These are phyloP conservation scores for Apiospora aurea DNA, from an alignment of 2,329 filamentous ascomycete species.

Conservation along the genomic window DNA sequence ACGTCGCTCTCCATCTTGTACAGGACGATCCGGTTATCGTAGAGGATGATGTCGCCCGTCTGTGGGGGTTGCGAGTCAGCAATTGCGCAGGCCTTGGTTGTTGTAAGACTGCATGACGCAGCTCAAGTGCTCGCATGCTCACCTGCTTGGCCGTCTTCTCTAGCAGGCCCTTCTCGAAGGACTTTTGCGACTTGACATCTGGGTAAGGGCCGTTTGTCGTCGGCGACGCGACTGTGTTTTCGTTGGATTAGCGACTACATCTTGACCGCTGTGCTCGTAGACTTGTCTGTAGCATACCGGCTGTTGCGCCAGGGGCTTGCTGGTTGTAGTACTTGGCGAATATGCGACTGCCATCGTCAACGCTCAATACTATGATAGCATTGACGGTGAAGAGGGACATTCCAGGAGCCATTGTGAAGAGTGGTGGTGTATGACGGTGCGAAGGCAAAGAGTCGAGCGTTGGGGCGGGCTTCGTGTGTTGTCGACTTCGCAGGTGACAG, in stretches of 20 bases:
- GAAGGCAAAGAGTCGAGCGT: neutral
- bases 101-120: neutral
- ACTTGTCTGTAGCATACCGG: slow-evolving; percentile 35
- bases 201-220: slow-evolving; percentile 78
- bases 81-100: neutral
- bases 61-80: slow-evolving; percentile 15
- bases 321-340: slow-evolving; percentile 77
- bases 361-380: slow-evolving; percentile 79
- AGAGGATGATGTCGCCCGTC: slow-evolving; percentile 85
- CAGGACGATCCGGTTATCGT: slow-evolving; percentile 94
- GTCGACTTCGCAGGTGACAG: slow-evolving; percentile 13
- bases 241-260: slow-evolving; percentile 33
- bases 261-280: slow-evolving; percentile 30
- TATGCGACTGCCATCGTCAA: slow-evolving; percentile 89
- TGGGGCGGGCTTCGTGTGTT: neutral
- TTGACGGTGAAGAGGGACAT: slow-evolving; percentile 80
- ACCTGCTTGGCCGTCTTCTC: slow-evolving; percentile 93
- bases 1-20: slow-evolving; percentile 99
- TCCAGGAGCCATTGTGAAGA: slow-evolving; percentile 69
- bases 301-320: slow-evolving; percentile 43
- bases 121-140: neutral
- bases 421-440: neutral
- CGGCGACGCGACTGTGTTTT: slow-evolving; percentile 47
- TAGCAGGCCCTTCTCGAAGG: slow-evolving; percentile 94
- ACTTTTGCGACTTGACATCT: slow-evolving; percentile 90